Evolutionary conservation across 805 yeast species (phyloP), one percentile per base, ranked within the genome.

Genomic region (Ogataea nonfermentans): DNA sequence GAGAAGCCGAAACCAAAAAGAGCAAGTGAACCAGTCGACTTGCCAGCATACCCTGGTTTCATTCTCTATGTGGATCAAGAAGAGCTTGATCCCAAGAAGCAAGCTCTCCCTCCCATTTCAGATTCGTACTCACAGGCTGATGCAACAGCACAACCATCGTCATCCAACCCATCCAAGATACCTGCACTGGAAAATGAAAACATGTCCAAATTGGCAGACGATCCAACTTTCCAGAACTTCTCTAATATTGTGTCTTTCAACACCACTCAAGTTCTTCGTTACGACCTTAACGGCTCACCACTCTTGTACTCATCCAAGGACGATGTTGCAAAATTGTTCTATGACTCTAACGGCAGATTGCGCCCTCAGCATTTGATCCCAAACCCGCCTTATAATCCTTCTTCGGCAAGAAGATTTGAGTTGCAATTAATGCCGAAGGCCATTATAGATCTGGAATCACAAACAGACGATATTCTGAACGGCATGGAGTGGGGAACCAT

Each of bases 401-500:
- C 79, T 24, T 70, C 81, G 13, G 29, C 45, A 10, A 71, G 91
- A 49, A 74, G 73, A 23, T 84, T 88, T 56, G 99, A 93, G 62
- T 65, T 91, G 42, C 99, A 93, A 59, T 61, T 93, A 39, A 91
- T 91, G 97, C 99, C 99, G 2, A 87, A 87, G 58, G 78, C 89
- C 37, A 91, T 93, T 37, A 69, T 86, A 35, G 91, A 87, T 53
- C 69, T 93, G 31, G 97, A 91, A 57, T 70, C 68, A 29, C 11
- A 66, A 59, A 35, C 23, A 40, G 54, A 65, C 51, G 55, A 61
- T 52, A 66, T 84, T 2, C 52, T 73, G 29, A 78, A 78, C 24
- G 97, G 98, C 9, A 91, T 91, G 95, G 95, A 91, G 47, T 93
- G 99, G 99, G 98, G 97, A 1, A 85, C 98, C 0, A 84, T 93